Evolutionary conservation across 805 yeast species (phyloP), one percentile per base, ranked within the genome.

Genomic region (Vanderwaltozyma polyspora): DNA sequence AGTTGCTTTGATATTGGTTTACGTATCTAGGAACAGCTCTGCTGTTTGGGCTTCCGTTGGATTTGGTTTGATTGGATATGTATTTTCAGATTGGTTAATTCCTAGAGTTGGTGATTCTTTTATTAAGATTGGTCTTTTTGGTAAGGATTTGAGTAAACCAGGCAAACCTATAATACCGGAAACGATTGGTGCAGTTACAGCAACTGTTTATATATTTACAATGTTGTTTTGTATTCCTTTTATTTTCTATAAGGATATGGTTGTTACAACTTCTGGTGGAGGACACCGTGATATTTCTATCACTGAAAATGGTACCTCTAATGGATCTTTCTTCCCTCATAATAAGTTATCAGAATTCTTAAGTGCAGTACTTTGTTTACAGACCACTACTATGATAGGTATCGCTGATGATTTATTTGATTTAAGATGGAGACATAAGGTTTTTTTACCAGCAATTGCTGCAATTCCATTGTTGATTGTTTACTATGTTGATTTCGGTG

Each of bases 391-490:
- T 12, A 62, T 91, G 28, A 64, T 91, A 29, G 98, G 98, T 0
- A 67, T 91, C 21, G 80, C 93, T 31, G 98, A 91, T 58, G 98
- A 91, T 62, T 66, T 91, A 48, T 91, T 91, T 52, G 99, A 91
- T 58, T 76, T 91, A 42, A 71, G 95, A 46, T 91, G 99, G 99
- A 70, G 99, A 52, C 95, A 91, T 63, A 91, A 91, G 65, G 85
- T 91, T 62, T 85, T 91, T 49, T 55, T 91, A 44, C 99, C 99
- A 0, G 95, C 95, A 0, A 74, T 91, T 35, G 95, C 95, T 0
- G 78, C 95, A 2, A 75, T 91, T 29, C 99, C 99, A 5, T 66
- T 91, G 46, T 66, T 91, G 38, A 72, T 89, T 13, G 95, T 91
- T 3, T 91, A 91, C 59, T 86, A 83, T 47, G 85, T 87, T 37